These are phyloP conservation scores for Cercospora zeae-maydis DNA, from an alignment of 2,329 filamentous ascomycete genomes.

Conservation along the genomic window DNA sequence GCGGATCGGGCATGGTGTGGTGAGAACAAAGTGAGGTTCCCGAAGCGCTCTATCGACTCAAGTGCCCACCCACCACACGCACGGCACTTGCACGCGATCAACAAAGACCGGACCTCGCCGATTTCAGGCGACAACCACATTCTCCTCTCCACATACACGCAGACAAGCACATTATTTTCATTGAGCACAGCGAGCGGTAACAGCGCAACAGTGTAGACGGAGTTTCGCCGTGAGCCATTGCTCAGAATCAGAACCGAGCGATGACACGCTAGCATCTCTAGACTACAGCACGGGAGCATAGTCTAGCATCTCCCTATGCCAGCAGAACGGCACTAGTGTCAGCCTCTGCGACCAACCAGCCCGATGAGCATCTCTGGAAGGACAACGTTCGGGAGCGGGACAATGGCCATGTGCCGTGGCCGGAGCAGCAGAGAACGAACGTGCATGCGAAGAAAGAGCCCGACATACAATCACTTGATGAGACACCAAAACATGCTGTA, in stretches of 20 bases:
- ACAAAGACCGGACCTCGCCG: neutral
- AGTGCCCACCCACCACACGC: neutral
- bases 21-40: slow-evolving; percentile 9
- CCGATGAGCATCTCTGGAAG: neutral
- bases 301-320: neutral
- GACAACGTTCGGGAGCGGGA: neutral
- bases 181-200: neutral
- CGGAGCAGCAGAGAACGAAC: neutral
- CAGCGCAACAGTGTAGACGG: neutral
- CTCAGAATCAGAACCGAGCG: neutral
- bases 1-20: slow-evolving; percentile 12
- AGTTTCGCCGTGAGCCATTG: neutral
- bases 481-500: neutral
- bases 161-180: neutral
- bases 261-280: neutral
- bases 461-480: neutral
- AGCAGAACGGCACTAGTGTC: neutral
- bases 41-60: neutral
- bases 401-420: neutral
- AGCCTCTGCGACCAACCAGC: neutral
- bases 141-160: neutral
- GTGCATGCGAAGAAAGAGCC: neutral
- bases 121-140: neutral
- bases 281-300: neutral
- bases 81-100: slow-evolving; percentile 2